Evolutionary conservation across 148 eudicot genomes (phyloP).

Genomic region (Oxyria digyna): DNA sequence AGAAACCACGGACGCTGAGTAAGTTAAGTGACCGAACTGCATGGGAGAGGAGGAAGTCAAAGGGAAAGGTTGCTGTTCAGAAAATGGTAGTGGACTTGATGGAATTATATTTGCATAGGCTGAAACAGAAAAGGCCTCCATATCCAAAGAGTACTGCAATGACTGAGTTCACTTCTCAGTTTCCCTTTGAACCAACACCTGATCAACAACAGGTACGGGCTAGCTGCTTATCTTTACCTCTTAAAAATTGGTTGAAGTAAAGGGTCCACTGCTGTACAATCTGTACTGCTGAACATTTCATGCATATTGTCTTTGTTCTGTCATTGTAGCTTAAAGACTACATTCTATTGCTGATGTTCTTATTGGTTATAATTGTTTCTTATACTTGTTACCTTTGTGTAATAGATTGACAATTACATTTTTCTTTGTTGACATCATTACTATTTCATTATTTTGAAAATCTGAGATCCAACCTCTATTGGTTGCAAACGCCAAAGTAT

Average conservation of each 20-base stretch:
- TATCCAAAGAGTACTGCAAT: constrained; percentile 60
- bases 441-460: background rate
- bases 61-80: constrained; percentile 93
- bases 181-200: constrained; percentile 84
- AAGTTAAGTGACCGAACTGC: constrained; percentile 68
- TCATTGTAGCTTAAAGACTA: background rate
- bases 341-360: background rate
- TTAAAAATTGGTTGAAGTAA: background rate
- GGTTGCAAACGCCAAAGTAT: background rate
- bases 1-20: constrained; percentile 63
- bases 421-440: background rate
- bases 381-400: background rate
- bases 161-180: constrained; percentile 60
- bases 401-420: background rate
- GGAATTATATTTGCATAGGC: constrained; percentile 88
- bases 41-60: constrained; percentile 87
- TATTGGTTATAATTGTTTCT: background rate
- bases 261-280: background rate
- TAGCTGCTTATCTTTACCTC: background rate
- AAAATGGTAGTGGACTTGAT: constrained; percentile 96
- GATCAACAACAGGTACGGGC: constrained; percentile 73
- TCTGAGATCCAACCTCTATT: background rate
- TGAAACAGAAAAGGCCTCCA: constrained; percentile 76
- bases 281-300: background rate
- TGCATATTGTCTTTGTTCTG: background rate